Evolutionary conservation across 805 yeast genomes (phyloP), one percentile per base, ranked within the genome.

Genomic region (Suhomyces pyralidae): DNA sequence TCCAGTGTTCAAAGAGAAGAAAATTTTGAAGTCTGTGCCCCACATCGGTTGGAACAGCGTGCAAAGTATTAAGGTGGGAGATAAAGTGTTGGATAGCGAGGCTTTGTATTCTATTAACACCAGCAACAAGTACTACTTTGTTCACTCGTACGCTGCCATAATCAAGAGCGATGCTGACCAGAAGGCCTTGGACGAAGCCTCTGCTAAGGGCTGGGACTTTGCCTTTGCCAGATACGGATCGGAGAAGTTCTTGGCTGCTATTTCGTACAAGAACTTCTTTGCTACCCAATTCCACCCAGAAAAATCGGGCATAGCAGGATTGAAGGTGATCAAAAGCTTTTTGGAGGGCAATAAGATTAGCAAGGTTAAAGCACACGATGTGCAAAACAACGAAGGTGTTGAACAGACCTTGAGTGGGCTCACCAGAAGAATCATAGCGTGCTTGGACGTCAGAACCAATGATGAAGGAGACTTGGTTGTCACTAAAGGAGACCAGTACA

Each of bases 271-370:
- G 54, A 92, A 90, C 57, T 75, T 93, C 9, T 89, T 94, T 70
- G 97, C 97, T 43, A 94, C 98, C 0, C 99, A 94, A 69, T 94
- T 94, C 70, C 99, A 94, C 70, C 99, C 99, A n/a, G 99, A 94
- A 66, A 94, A 94, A 69, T 90, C 97, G 3, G 99, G 99, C 10
- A 65, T 76, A 20, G 96, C 97, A 4, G 99, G 99, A 47, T 74
- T 94, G 45, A 80, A 81, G 55, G 83, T 93, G 8, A 80, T 94
- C 53, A 79, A 80, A 53, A 81, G 88, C 25, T 94, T 94, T 65
- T 73, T 94, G 60, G 78, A 78, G 38, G 80, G 79, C 25, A 62
- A 69, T 8, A 74, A 71, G 54, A 42, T 67, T 26, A 61, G 70
- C 2, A 46, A 46, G 5, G 54, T 68, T 24, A 70, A 28, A 65